phyloP scores from a whole-genome alignment of 805 yeast species.

The Candida verbasci region DNA sequence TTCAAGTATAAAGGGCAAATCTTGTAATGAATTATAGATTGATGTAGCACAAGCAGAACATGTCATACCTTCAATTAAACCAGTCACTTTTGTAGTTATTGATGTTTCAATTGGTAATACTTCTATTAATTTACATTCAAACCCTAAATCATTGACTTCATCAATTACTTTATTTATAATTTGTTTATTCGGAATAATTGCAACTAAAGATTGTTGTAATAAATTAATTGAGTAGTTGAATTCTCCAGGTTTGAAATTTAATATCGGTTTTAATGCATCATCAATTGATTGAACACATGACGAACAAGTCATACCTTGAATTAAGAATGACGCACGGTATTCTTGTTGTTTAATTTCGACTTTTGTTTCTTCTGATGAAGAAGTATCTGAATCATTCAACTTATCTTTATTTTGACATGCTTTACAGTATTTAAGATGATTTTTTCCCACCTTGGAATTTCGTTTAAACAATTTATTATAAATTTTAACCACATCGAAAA shows the following conservation, averaged over 20 bases:
- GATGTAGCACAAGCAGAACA: conserved; percentile 69
- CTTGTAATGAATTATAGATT: conserved; percentile 42
- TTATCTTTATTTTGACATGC: conserved; percentile 29
- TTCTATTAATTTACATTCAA: conserved; percentile 50
- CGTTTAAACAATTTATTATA: conserved; percentile 13
- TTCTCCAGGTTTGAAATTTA: conserved; percentile 13
- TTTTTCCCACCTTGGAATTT: conserved; percentile 13
- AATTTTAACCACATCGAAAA: conserved; percentile 11
- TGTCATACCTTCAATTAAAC: conserved; percentile 68
- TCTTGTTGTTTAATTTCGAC: conserved; percentile 23
- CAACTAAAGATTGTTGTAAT: conserved; percentile 49
- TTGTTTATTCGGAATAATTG: conserved; percentile 49
- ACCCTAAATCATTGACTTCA: conserved; percentile 28
- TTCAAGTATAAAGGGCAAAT: conserved; percentile 49
- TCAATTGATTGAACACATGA: conserved; percentile 30
- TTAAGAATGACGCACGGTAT: conserved; percentile 47
- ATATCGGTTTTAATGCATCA: conserved; percentile 22
- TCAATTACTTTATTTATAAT: conserved; percentile 29
- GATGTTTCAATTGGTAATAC: conserved; percentile 54
- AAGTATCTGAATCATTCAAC: conserved; percentile 12
- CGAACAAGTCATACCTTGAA: conserved; percentile 45
- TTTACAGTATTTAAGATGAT: conserved; percentile 40
- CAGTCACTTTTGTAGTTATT: conserved; percentile 47
- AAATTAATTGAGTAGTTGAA: conserved; percentile 46
- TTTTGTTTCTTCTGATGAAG: conserved; percentile 18